Conservation (phyloP, 2,329 filamentous ascomycete genomes). For the Colletotrichum sp. region DNA sequence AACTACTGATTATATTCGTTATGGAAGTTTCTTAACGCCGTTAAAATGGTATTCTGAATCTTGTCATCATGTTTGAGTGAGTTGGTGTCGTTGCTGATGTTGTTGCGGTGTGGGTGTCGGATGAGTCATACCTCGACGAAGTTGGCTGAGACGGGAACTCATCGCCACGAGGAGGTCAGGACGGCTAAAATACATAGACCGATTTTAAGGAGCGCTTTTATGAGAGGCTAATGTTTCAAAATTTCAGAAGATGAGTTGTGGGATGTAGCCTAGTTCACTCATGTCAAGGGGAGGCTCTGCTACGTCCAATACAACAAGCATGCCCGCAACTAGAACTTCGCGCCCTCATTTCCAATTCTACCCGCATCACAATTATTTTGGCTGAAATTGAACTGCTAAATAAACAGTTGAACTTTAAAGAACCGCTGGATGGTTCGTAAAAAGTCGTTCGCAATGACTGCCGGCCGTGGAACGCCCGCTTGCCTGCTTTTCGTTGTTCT, state of each 20-base stretch:
- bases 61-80: too few relatives aligned
- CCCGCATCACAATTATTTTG: too few relatives aligned
- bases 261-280: neutral
- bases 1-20: neutral
- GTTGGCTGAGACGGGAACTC: neutral
- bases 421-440: fast-evolving
- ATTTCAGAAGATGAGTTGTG: neutral
- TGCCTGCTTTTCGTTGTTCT: neutral
- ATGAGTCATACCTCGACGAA: neutral
- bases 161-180: neutral
- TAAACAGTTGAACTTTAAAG: neutral
- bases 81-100: neutral
- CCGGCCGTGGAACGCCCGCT: neutral
- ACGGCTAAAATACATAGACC: neutral
- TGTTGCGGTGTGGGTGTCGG: neutral
- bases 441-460: neutral
- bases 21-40: neutral
- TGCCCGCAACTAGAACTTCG: neutral
- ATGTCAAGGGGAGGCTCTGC: neutral
- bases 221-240: neutral
- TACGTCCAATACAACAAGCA: neutral
- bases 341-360: neutral
- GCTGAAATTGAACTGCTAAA: too few relatives aligned
- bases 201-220: fast-evolving
- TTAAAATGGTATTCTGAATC: too few relatives aligned